Evolutionary conservation across 306 rosid genomes (phyloP), one percentile per base, ranked within the genome.

Genomic region (Gynostemma pentaphyllum): DNA sequence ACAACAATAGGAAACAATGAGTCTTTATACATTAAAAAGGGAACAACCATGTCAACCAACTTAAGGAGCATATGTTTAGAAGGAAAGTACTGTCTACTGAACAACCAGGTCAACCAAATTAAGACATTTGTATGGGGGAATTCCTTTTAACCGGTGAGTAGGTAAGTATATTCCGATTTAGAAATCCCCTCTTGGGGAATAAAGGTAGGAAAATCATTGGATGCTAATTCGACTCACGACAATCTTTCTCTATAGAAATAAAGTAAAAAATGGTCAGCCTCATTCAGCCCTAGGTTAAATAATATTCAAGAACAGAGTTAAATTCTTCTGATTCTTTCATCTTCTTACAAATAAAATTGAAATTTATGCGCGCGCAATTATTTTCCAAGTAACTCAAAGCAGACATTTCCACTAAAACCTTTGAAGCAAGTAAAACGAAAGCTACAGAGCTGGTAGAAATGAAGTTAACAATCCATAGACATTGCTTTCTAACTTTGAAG

Each of bases 1-100:
- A 55, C 76, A 85, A 11, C 11, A 67, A 52, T 16, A 62, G 57
- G 75, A 4, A 52, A 41, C 13, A 45, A 66, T 4, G 28, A 16
- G 68, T 80, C 23, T n/a, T 34, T 27, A 82, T 21, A 60, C 28
- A 41, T 14, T 18, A 60, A 34, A 36, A 15, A 28, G 28, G 2
- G 9, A 6, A 22, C 32, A 39, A 24, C 66, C 48, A 22, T 2
- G 21, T 39, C 9, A 14, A 21, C 32, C 49, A 60, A 34, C 16
- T 10, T 60, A 21, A 37, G n/a, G 19, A 60, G 19, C 32, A 36
- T 5, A 9, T 8, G 19, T 16, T n/a, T n/a, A n/a, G n/a, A n/a
- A n/a, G n/a, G n/a, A n/a, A n/a, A n/a, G n/a, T n/a, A n/a, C n/a
- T n/a, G n/a, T n/a, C n/a, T n/a, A n/a, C n/a, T n/a, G n/a, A n/a